These are phyloP conservation scores for Mitragyna speciosa DNA, from an alignment of 257 asterid genomes.

Conservation along the genomic window DNA sequence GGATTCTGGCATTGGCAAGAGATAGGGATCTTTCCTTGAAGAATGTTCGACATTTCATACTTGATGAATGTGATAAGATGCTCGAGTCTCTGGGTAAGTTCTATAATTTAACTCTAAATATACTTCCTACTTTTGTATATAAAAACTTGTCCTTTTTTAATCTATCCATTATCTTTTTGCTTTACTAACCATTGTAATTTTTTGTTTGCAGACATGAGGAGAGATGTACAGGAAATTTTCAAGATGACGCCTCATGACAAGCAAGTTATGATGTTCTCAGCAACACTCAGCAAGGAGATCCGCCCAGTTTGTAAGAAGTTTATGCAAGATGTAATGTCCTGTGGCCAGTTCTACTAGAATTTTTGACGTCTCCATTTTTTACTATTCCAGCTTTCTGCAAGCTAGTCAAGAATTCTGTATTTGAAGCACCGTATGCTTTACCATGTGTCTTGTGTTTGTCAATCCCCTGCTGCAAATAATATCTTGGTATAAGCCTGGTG, in stretches of 20 bases:
- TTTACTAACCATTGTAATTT: conserved; percentile 8
- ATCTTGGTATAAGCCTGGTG: background rate
- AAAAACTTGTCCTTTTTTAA: background rate
- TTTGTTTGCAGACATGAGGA: conserved; percentile 67
- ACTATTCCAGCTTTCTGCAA: conserved; percentile 49
- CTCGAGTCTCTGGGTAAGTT: conserved; percentile 85
- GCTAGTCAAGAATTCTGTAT: conserved; percentile 43
- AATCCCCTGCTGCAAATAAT: conserved; percentile 25
- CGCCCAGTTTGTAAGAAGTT: conserved; percentile 96
- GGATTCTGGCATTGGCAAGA: conserved; percentile 77
- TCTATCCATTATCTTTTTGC: background rate
- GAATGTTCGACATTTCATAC: conserved; percentile 87
- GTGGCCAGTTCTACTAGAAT: conserved; percentile 72
- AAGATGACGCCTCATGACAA: conserved; percentile 94
- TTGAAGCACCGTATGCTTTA: conserved; percentile 49
- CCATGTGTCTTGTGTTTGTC: conserved; percentile 34
- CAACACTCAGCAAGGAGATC: conserved; percentile 91
- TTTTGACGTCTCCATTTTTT: conserved; percentile 52
- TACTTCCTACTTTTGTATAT: background rate
- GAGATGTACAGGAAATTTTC: conserved; percentile 91
- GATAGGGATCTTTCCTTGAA: conserved; percentile 72
- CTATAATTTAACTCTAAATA: background rate
- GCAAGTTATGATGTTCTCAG: conserved; percentile 98
- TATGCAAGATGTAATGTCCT: conserved; percentile 94
- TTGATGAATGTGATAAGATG: conserved; percentile 95